Conservation (phyloP, 2,329 filamentous ascomycete genomes). For the Talaromyces funiculosus region DNA sequence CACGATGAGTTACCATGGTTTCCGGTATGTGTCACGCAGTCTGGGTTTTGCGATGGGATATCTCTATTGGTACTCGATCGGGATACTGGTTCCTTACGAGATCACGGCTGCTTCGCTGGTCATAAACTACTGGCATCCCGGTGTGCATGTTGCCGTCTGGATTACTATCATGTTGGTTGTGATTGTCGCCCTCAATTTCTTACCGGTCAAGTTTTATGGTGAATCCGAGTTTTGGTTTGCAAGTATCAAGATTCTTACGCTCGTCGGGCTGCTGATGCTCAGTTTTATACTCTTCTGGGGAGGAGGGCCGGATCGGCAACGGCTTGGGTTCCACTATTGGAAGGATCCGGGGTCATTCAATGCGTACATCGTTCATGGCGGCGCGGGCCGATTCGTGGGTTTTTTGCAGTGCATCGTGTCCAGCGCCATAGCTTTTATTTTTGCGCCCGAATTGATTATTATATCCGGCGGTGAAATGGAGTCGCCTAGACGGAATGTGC, state of each 20-base stretch:
- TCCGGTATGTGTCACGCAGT: conserved; percentile 39
- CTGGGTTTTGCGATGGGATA: conserved; percentile 41
- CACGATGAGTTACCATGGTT: conserved; percentile 41
- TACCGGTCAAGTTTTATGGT: conserved; percentile 48
- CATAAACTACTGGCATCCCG: conserved; percentile 55
- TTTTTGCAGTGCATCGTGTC: conserved; percentile 48
- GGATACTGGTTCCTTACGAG: conserved; percentile 51
- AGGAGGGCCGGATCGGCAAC: conserved; percentile 44
- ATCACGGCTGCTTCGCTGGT: conserved; percentile 62
- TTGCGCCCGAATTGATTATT: conserved; percentile 52
- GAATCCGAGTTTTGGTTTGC: conserved; percentile 53
- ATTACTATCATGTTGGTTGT: conserved; percentile 56
- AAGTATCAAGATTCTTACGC: conserved; percentile 47
- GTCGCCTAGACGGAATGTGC: conserved; percentile 54
- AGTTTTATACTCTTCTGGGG: conserved; percentile 53
- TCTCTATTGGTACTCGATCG: conserved; percentile 45
- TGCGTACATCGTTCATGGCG: conserved; percentile 42
- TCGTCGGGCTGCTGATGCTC: conserved; percentile 48
- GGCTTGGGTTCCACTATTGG: conserved; percentile 50
- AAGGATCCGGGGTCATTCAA: conserved; percentile 46
- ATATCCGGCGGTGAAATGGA: conserved; percentile 56
- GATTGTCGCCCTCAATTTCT: conserved; percentile 46
- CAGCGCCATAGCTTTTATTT: conserved; percentile 51
- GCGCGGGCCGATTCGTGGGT: conserved; percentile 48
- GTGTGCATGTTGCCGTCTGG: conserved; percentile 43